Percentiles rank a stretch among this genome's conserved stretches.
Conservation (phyloP, 768 basidiomycete species). For the Mycena galericulata region DNA sequence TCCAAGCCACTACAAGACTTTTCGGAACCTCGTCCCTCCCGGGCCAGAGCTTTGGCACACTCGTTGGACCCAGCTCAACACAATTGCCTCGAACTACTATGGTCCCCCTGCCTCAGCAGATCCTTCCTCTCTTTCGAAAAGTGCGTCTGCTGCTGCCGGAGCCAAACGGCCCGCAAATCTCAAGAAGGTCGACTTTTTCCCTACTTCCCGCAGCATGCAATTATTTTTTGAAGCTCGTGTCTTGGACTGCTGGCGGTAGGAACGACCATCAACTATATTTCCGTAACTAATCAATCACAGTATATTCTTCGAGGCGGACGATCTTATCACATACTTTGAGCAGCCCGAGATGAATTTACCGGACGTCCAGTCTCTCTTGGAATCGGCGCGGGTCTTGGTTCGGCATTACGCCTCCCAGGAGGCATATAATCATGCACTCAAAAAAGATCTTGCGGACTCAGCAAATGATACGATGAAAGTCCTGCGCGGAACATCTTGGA, state of each 20-base stretch:
- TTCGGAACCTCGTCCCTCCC: conserved; percentile 31
- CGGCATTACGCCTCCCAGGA: neutral
- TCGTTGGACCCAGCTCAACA: conserved; percentile 35
- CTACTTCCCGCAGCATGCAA: conserved; percentile 35
- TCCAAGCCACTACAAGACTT: conserved; percentile 30
- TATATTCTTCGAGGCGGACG: neutral
- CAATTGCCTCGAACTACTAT: conserved; percentile 32
- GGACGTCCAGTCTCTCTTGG: neutral
- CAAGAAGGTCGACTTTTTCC: conserved; percentile 39
- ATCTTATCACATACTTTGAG: neutral
- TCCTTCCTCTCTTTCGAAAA: conserved; percentile 35
- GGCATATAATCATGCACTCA: neutral
- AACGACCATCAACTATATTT: neutral
- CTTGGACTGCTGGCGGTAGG: conserved; percentile 17
- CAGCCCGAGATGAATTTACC: neutral
- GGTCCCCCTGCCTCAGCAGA: conserved; percentile 32
- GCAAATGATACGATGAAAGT: neutral
- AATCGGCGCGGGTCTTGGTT: neutral
- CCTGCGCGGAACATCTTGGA: neutral
- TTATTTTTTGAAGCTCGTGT: conserved; percentile 35
- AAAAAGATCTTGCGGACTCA: neutral
- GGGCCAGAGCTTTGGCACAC: conserved; percentile 38
- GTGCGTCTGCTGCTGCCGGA: conserved; percentile 27
- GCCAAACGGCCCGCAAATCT: conserved; percentile 34
- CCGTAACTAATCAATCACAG: neutral